A percentile compares a stretch with the other conserved stretches of the same genome.
phyloP scores from a whole-genome alignment of 176 grass and related monocot genomes.

The Eragrostis curvula region DNA sequence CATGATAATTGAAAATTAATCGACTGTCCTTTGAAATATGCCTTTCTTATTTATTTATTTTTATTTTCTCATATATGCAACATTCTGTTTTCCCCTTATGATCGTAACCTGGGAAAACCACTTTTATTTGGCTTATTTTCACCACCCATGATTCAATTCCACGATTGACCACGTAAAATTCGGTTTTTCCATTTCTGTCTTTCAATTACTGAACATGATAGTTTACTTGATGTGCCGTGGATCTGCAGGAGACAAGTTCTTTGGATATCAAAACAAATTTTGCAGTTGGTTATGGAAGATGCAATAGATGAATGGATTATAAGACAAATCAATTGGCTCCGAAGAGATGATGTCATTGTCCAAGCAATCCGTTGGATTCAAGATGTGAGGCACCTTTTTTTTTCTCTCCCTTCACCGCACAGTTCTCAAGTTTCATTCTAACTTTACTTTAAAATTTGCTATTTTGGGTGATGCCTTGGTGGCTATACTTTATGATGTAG shows the following conservation, averaged over 20 bases:
- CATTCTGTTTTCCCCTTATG: neutral
- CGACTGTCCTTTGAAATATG: neutral
- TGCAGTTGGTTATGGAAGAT: slow-evolving; percentile 98
- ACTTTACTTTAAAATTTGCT: slow-evolving; percentile 18
- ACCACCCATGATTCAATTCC: slow-evolving; percentile 19
- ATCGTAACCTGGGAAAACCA: slow-evolving; percentile 21
- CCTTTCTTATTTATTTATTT: slow-evolving; percentile 3
- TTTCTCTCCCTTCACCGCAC: slow-evolving; percentile 7
- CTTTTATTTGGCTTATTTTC: slow-evolving; percentile 38
- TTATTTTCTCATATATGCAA: neutral
- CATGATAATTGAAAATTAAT: slow-evolving; percentile 19
- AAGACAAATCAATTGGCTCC: slow-evolving; percentile 91
- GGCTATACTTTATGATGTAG: neutral
- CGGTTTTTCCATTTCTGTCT: neutral
- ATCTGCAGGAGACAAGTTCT: slow-evolving; percentile 83
- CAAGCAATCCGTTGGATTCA: slow-evolving; percentile 88
- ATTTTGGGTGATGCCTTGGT: neutral
- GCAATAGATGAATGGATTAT: slow-evolving; percentile 99
- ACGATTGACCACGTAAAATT: slow-evolving; percentile 3
- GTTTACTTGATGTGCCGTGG: slow-evolving; percentile 26
- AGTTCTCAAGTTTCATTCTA: slow-evolving; percentile 7
- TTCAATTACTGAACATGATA: slow-evolving; percentile 29
- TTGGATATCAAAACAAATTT: slow-evolving; percentile 99
- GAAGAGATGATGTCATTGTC: slow-evolving; percentile 76
- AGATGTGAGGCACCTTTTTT: slow-evolving; percentile 57